These are phyloP conservation scores for Panicum miliaceum DNA, from an alignment of 176 grass and related monocot genomes.

Conservation along the genomic window DNA sequence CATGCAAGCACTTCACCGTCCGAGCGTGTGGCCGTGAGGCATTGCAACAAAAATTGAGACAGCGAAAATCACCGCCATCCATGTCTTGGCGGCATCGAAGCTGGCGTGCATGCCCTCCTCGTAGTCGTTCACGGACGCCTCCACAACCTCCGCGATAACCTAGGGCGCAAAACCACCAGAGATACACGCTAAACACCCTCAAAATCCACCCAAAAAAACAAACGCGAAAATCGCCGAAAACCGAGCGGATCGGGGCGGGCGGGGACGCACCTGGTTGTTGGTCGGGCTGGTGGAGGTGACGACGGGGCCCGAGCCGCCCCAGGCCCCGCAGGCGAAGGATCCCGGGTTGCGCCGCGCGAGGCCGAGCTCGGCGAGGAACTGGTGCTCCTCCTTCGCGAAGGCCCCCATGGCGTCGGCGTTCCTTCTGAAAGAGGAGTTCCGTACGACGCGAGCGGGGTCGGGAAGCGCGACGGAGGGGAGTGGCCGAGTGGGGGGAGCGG, in stretches of 20 bases:
- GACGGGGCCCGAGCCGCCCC: conserved; percentile 68
- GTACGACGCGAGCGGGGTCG: neutral
- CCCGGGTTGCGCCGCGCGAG: conserved; percentile 77
- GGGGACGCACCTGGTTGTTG: conserved; percentile 72
- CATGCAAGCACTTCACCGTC: neutral
- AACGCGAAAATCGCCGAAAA: neutral
- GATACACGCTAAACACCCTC: neutral
- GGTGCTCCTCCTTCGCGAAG: conserved; percentile 75
- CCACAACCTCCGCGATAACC: conserved; percentile 89
- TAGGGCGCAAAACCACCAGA: conserved; percentile 17
- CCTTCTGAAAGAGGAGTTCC: neutral
- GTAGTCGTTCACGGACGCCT: conserved; percentile 84
- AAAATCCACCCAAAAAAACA: conserved; percentile 24
- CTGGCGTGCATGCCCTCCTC: conserved; percentile 82
- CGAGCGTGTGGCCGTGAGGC: neutral
- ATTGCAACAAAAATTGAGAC: neutral
- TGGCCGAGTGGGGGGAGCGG: neutral
- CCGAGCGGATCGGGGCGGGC: conserved; percentile 6
- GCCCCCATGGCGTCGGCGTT: conserved; percentile 47
- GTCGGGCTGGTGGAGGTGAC: conserved; percentile 62
- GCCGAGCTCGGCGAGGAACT: conserved; percentile 96
- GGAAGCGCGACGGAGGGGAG: neutral
- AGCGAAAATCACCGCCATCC: conserved; percentile 67
- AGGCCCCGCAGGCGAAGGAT: conserved; percentile 68
- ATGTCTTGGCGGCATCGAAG: conserved; percentile 78